Evolutionary conservation across 129 eudicot genomes (phyloP).

Genomic region (Rutidosis leptorrhynchoides): DNA sequence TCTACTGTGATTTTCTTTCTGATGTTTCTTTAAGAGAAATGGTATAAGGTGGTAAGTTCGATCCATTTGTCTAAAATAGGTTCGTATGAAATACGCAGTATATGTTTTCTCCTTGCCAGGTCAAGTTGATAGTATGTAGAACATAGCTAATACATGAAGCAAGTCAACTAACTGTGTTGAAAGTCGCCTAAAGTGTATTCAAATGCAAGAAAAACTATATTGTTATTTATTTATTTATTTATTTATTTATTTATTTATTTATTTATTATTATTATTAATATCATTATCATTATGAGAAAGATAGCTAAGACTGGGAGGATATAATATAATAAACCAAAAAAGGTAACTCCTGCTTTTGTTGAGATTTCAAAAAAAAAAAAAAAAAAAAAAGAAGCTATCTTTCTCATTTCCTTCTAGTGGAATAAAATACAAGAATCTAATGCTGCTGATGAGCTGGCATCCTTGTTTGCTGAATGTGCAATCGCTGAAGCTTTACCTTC

Average conservation of each 20-base stretch:
- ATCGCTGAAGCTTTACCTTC: slow-evolving; percentile 57
- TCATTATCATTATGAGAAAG: too few species aligned
- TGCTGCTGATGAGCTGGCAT: slow-evolving; percentile 64
- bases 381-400: too few species aligned
- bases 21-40: background rate
- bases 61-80: background rate
- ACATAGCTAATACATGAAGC: too few species aligned
- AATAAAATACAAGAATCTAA: slow-evolving; percentile 32
- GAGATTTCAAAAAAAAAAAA: too few species aligned
- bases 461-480: slow-evolving; percentile 72
- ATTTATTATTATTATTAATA: too few species aligned
- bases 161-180: background rate
- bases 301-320: too few species aligned
- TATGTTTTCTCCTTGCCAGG: background rate
- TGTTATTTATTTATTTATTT: background rate
- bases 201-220: background rate
- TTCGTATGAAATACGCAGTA: background rate
- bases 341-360: too few species aligned
- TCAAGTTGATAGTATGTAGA: background rate
- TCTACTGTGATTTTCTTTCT: background rate
- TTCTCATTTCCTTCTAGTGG: background rate
- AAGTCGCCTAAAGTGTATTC: background rate
- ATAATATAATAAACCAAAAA: too few species aligned
- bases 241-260: too few species aligned
- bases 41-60: background rate